phyloP scores from a whole-genome alignment of 768 basidiomycete species.

The Boletus rubescentipes region DNA sequence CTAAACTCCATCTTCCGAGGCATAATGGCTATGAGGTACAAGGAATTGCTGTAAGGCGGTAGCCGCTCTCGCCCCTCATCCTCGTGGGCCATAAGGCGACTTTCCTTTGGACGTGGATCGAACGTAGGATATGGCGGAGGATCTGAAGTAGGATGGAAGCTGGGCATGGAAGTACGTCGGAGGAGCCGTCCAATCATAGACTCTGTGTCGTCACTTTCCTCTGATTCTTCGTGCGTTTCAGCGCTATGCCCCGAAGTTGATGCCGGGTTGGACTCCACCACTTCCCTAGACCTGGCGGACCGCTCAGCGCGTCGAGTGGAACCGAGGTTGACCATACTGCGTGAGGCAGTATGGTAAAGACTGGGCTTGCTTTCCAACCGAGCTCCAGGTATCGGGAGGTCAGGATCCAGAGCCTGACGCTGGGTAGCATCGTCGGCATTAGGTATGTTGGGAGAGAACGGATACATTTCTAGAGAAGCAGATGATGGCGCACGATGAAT shows the following conservation, averaged over 20 bases:
- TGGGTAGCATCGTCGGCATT: neutral
- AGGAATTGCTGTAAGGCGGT: constrained; percentile 77
- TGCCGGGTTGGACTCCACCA: constrained; percentile 3
- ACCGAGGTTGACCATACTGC: constrained; percentile 61
- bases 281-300: constrained; percentile 20
- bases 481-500: constrained; percentile 3
- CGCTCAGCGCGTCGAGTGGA: constrained; percentile 31
- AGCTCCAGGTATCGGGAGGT: constrained; percentile 3
- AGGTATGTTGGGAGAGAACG: constrained; percentile 21
- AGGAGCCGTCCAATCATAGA: constrained; percentile 42
- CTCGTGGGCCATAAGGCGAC: constrained; percentile 45
- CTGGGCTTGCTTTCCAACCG: constrained; percentile 34
- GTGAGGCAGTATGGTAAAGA: constrained; percentile 60
- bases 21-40: constrained; percentile 79
- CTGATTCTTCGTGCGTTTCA: constrained; percentile 15
- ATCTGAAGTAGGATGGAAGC: constrained; percentile 51
- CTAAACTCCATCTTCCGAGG: constrained; percentile 93
- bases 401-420: neutral
- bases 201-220: constrained; percentile 22
- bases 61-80: constrained; percentile 84
- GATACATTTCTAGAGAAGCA: constrained; percentile 9
- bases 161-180: constrained; percentile 71
- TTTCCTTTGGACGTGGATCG: constrained; percentile 27
- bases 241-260: constrained; percentile 14
- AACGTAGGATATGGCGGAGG: constrained; percentile 72